These are phyloP conservation scores for Trichoderma sp. DNA, from an alignment of 2,329 filamentous ascomycete genomes.

Conservation along the genomic window DNA sequence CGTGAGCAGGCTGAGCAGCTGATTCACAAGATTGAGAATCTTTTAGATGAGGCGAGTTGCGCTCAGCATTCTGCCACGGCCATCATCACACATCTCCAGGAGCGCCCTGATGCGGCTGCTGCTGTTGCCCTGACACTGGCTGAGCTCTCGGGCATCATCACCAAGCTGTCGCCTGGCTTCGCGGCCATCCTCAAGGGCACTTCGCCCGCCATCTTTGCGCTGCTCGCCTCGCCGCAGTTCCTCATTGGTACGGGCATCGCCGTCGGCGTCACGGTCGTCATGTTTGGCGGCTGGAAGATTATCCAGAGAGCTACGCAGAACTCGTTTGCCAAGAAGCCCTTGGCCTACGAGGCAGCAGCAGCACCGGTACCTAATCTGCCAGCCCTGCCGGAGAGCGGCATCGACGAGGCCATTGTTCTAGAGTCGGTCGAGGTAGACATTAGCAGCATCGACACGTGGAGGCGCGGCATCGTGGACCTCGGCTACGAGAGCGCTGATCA, in stretches of 20 bases:
- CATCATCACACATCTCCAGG: slow-evolving; percentile 74
- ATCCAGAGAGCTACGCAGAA: slow-evolving; percentile 73
- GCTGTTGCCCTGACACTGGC: slow-evolving; percentile 90
- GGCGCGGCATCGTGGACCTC: slow-evolving; percentile 48
- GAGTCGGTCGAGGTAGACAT: slow-evolving; percentile 58
- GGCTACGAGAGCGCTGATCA: slow-evolving; percentile 50
- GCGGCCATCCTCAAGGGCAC: slow-evolving; percentile 72
- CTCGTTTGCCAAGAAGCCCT: slow-evolving; percentile 29
- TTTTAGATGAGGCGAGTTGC: slow-evolving; percentile 86
- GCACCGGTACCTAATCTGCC: slow-evolving; percentile 25
- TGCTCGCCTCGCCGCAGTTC: slow-evolving; percentile 89
- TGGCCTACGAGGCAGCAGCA: slow-evolving; percentile 31
- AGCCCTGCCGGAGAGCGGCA: slow-evolving; percentile 32
- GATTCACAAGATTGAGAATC: slow-evolving; percentile 69
- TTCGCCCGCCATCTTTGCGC: slow-evolving; percentile 80
- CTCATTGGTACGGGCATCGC: slow-evolving; percentile 87
- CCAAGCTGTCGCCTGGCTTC: slow-evolving; percentile 81
- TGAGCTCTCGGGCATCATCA: slow-evolving; percentile 78
- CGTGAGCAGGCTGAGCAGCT: slow-evolving; percentile 56
- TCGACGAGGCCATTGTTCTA: slow-evolving; percentile 57
- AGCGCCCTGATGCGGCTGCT: slow-evolving; percentile 79
- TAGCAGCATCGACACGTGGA: slow-evolving; percentile 58
- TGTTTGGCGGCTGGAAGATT: slow-evolving; percentile 96
- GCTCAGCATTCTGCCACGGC: slow-evolving; percentile 78
- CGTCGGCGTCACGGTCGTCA: slow-evolving; percentile 90